Evolutionary conservation across 1,284 basidiomycete genomes (phyloP), one percentile per base, ranked within the genome.

Genomic region (Naganishia cerealis): DNA sequence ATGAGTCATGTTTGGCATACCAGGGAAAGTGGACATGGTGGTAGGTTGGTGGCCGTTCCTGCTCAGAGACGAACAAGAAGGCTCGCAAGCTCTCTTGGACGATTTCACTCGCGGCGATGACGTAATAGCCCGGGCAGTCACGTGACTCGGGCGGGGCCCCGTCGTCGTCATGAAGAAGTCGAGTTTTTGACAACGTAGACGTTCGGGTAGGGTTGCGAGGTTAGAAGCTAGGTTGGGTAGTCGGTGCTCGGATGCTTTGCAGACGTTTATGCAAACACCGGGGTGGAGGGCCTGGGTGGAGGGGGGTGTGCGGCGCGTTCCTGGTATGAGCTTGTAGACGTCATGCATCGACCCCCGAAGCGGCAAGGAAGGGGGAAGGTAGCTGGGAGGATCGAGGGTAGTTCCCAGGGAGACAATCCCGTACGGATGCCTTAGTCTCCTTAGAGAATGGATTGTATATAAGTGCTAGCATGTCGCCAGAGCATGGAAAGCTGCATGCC

Each of bases 1-100:
- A 6, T 36, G 38, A 10, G 50, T 63, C 6, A 38, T 63, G 38
- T 63, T 54, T 46, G 61, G 61, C 61, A 63, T 63, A 18, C 61
- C 61, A n/a, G 50, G 50, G n/a, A 63, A 63, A 24, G 61, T 26
- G 50, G 61, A 42, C 61, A 63, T 48, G 3, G 2, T 48, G 10
- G 13, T 1, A 21, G 33, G 53, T 52, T 10, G 38, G 42, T 42
- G 18, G 42, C 1, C 38, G 3, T 33, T 33, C 29, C 29, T 33
- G 29, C 29, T 33, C 29, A 33, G 6, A 33, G 29, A 33, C 29
- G 29, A 33, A 33, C 29, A 33, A n/a, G n/a, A n/a, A n/a, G 40
- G 38, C 24, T 33, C 54, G 26, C n/a, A 9, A 16, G 8, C 8
- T 29, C 57, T 24, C 10, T 10, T n/a, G 9, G 18, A 52, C 18